Percentiles rank a stretch among this genome's conserved stretches.
Conservation (phyloP, 2,329 filamentous ascomycete genomes). For the Stemphylium lycopersici region DNA sequence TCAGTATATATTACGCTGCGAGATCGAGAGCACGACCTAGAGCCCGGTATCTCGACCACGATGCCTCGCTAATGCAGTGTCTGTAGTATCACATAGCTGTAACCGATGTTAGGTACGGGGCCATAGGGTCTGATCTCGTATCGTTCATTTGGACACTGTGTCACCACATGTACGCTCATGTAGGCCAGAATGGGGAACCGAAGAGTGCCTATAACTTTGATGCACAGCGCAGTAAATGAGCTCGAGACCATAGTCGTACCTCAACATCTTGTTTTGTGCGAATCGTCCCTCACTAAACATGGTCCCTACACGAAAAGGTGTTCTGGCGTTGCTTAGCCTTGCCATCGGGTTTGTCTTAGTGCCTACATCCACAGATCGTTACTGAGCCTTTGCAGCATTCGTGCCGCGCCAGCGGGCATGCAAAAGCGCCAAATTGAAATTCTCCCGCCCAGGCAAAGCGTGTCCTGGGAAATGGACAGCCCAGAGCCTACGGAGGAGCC, state of each 20-base stretch:
- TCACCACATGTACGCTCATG: conserved; percentile 19
- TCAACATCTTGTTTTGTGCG: conserved; percentile 4
- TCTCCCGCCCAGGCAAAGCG: conserved; percentile 21
- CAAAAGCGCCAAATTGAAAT: conserved; percentile 25
- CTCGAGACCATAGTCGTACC: conserved; percentile 11
- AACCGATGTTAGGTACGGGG: conserved; percentile 20
- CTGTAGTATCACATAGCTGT: conserved; percentile 29
- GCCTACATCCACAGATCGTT: neutral
- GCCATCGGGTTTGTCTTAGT: conserved; percentile 27
- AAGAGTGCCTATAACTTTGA: conserved; percentile 36
- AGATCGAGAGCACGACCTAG: conserved; percentile 30
- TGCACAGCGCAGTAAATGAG: conserved; percentile 6
- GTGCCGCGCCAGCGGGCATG: conserved; percentile 26
- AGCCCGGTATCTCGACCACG: conserved; percentile 29
- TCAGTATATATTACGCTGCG: conserved; percentile 26
- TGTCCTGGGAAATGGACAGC: conserved; percentile 24
- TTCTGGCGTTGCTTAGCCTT: conserved; percentile 36
- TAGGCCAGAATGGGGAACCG: conserved; percentile 15
- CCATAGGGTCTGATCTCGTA: conserved; percentile 31
- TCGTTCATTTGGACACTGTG: conserved; percentile 44
- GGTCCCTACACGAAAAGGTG: conserved; percentile 31
- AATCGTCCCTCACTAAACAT: conserved; percentile 19
- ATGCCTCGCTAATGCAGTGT: conserved; percentile 26
- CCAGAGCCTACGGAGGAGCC: conserved; percentile 18
- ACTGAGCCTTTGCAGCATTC: conserved; percentile 23